Conservation (phyloP, 192 early-diverging fungal species). For the Backusella tuberculispora region DNA sequence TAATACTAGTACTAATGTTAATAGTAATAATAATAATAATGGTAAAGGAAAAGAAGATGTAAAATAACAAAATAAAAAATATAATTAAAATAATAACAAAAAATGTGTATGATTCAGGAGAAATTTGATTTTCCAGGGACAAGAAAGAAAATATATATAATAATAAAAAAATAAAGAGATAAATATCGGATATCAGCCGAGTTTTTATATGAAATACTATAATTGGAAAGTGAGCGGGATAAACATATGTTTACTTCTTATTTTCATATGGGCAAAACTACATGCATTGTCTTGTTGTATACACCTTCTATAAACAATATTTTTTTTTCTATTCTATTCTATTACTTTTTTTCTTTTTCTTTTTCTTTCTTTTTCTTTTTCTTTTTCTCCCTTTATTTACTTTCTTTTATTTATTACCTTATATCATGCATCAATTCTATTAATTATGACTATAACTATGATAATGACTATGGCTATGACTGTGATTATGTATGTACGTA, state of each 20-base stretch:
- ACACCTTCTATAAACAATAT: too few species aligned
- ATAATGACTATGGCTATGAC: too few species aligned
- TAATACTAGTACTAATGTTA: not conserved
- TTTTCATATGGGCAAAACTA: too few species aligned
- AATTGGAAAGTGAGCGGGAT: conserved; percentile 6
- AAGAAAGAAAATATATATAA: not conserved
- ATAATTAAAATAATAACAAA: not conserved
- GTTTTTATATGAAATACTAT: not conserved
- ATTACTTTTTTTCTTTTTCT: too few species aligned
- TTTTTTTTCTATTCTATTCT: too few species aligned
- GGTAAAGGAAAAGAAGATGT: not conserved
- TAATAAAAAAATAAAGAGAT: not conserved
- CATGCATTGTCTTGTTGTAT: too few species aligned
- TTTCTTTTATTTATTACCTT: too few species aligned
- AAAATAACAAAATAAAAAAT: conserved; percentile 14
- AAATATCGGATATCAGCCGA: conserved; percentile 24
- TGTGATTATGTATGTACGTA: too few species aligned
- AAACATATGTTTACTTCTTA: not conserved
- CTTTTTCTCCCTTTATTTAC: too few species aligned
- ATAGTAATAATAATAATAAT: conserved; percentile 9
- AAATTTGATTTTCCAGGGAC: conserved; percentile 3
- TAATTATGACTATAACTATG: too few species aligned
- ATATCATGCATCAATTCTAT: too few species aligned
- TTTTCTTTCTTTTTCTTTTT: too few species aligned
- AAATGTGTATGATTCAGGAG: conserved; percentile 1